phyloP scores from a whole-genome alignment of 2,329 filamentous ascomycete genomes.

The Trichoderma sp. region DNA sequence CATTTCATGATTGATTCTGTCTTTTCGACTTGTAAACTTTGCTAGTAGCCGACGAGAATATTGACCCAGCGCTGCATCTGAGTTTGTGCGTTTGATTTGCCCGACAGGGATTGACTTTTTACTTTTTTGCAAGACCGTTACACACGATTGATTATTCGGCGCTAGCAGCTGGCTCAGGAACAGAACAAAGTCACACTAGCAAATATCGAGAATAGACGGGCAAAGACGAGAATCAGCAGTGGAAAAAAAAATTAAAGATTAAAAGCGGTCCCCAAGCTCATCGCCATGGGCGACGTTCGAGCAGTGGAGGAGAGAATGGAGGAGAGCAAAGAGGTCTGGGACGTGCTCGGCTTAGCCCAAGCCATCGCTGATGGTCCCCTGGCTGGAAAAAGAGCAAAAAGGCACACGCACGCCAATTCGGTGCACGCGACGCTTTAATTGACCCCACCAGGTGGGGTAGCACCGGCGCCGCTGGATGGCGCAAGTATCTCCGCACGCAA shows the following conservation, averaged over 20 bases:
- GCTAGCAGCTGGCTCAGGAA: not conserved
- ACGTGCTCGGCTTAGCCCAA: not conserved
- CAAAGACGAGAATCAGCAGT: not conserved
- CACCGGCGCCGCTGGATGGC: not conserved
- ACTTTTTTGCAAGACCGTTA: not conserved
- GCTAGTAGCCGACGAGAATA: not conserved
- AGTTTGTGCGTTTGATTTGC: not conserved
- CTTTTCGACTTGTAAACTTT: not conserved
- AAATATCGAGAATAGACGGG: not conserved
- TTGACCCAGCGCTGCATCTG: not conserved
- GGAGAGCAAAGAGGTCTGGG: not conserved
- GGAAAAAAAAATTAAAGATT: not conserved
- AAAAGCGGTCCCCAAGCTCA: not conserved
- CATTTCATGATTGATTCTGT: not conserved
- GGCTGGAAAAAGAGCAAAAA: not conserved
- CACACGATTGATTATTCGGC: not conserved
- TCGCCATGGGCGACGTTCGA: not conserved
- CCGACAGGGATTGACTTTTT: not conserved
- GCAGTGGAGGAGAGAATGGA: not conserved
- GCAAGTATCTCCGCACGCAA: not conserved
- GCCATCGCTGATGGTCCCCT: not conserved
- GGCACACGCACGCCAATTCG: slow-evolving; percentile 19
- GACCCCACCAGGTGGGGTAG: slow-evolving; percentile 1
- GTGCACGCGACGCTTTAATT: slow-evolving; percentile 22
- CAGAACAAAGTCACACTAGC: not conserved